Evolutionary conservation across 805 yeast species (phyloP).

Genomic region (Yarrowia deformans): DNA sequence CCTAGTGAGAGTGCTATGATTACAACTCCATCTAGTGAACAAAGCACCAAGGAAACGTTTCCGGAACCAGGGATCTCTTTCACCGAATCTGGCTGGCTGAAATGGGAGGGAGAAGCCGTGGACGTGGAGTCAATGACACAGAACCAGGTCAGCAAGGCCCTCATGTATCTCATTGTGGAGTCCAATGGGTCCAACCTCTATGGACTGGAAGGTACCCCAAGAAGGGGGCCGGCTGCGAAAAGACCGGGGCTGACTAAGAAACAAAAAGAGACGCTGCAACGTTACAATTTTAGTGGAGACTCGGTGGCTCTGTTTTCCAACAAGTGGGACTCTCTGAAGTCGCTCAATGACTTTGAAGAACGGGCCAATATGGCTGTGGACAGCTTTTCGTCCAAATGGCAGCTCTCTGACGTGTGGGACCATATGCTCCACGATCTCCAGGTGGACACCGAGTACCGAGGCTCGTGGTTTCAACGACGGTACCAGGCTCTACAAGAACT

Average conservation of each 20-base stretch:
- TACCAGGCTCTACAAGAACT: neutral
- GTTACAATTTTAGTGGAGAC: neutral
- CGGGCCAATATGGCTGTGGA: neutral
- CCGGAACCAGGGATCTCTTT: neutral
- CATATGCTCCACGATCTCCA: neutral
- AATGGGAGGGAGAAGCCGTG: neutral
- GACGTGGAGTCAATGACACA: neutral
- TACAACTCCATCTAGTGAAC: too few relatives aligned
- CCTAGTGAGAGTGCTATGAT: neutral
- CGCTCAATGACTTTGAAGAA: neutral
- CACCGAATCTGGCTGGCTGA: neutral
- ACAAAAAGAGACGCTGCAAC: neutral
- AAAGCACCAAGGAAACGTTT: neutral
- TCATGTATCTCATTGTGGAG: constrained; percentile 4
- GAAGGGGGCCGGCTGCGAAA: neutral
- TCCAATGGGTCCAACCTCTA: neutral
- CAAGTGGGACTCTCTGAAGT: neutral
- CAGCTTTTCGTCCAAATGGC: neutral
- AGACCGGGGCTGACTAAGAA: neutral
- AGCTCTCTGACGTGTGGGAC: neutral
- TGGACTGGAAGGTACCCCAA: neutral
- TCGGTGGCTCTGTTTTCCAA: neutral
- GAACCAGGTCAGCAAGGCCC: neutral
- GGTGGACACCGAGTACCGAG: neutral
- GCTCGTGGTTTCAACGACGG: neutral